phyloP scores from a whole-genome alignment of 1,284 basidiomycete species.

The Microbotryomycetes sp. region DNA sequence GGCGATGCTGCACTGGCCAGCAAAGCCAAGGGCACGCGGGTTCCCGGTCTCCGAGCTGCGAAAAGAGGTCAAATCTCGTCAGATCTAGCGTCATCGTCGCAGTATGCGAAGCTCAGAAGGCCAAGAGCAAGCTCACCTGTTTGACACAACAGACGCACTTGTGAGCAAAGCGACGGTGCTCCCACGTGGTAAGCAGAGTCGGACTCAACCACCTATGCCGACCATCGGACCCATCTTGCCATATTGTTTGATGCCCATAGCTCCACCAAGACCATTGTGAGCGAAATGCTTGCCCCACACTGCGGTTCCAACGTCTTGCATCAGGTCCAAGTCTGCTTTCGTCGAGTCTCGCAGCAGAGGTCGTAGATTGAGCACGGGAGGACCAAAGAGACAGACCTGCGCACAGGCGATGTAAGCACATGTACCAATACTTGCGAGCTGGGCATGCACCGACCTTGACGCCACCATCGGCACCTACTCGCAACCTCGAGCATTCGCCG shows the following conservation, averaged over 20 bases:
- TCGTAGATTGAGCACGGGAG: slow-evolving; percentile 72
- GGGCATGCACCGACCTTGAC: slow-evolving; percentile 59
- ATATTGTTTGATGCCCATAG: slow-evolving; percentile 53
- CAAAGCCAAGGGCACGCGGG: too few relatives aligned
- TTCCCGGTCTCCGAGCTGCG: too few relatives aligned
- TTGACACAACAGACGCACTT: background rate
- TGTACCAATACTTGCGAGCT: background rate
- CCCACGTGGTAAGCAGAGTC: background rate
- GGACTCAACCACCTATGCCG: slow-evolving; percentile 58
- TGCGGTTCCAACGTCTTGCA: slow-evolving; percentile 59
- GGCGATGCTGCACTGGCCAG: too few relatives aligned
- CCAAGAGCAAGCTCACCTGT: background rate
- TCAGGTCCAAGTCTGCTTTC: slow-evolving; percentile 55
- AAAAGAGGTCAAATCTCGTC: too few relatives aligned
- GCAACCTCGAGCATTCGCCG: slow-evolving; percentile 70
- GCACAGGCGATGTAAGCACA: background rate
- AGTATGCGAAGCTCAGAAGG: too few relatives aligned
- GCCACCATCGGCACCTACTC: slow-evolving; percentile 79
- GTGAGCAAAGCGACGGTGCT: background rate
- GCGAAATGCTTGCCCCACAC: slow-evolving; percentile 71
- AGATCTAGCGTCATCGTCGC: too few relatives aligned
- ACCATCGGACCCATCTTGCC: slow-evolving; percentile 78
- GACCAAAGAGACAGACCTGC: slow-evolving; percentile 82
- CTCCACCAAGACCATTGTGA: slow-evolving; percentile 71
- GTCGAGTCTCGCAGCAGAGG: slow-evolving; percentile 57